phyloP scores from a whole-genome alignment of 257 asterid species.

The Solanum megistacrolobum region DNA sequence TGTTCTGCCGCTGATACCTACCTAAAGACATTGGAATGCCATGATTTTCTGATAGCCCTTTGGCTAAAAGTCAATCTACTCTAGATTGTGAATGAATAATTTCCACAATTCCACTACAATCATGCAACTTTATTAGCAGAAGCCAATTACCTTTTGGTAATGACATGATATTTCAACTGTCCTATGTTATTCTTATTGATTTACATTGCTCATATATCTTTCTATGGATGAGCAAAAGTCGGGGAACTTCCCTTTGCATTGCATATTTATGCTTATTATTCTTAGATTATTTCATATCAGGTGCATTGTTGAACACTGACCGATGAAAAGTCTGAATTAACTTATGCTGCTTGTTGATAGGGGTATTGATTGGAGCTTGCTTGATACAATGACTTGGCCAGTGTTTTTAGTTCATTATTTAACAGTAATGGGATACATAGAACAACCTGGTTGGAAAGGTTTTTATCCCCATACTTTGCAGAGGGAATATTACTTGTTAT shows the following conservation, averaged over 20 bases:
- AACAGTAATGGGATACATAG: constrained; percentile 37
- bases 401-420: constrained; percentile 57
- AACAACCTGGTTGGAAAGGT: constrained; percentile 54
- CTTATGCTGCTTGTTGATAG: constrained; percentile 22
- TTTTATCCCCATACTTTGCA: constrained; percentile 53
- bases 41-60: background rate
- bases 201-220: background rate
- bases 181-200: background rate
- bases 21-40: background rate
- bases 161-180: background rate
- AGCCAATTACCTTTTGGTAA: background rate
- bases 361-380: constrained; percentile 75
- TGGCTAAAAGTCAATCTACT: background rate
- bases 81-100: background rate
- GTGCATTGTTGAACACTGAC: background rate
- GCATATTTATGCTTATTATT: background rate
- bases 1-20: background rate
- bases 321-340: background rate
- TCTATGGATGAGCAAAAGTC: background rate
- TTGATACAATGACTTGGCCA: constrained; percentile 83
- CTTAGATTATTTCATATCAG: background rate
- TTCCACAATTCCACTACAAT: background rate
- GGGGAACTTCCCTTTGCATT: background rate
- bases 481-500: constrained; percentile 59
- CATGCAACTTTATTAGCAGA: background rate